Conservation (phyloP, 164 flowering plant species). For the Piper betle region DNA sequence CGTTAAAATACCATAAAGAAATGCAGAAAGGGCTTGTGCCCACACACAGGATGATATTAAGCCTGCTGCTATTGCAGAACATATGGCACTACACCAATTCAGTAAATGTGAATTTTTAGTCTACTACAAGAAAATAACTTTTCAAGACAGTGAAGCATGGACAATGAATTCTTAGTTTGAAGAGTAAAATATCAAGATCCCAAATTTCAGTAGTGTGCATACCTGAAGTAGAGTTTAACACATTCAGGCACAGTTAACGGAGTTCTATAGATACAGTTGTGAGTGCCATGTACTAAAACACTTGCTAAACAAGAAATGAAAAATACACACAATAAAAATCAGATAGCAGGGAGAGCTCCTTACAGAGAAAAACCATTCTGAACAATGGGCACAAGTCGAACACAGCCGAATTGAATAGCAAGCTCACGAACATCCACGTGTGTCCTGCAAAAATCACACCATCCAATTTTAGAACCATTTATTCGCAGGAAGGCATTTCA, state of each 20-base stretch:
- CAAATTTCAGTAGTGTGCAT: no score
- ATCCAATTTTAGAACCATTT: neutral
- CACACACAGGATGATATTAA: no score
- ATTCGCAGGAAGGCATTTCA: neutral
- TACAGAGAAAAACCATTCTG: slow-evolving; percentile 63
- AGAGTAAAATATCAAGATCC: neutral
- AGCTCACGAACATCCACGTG: slow-evolving; percentile 78
- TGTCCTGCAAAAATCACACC: slow-evolving; percentile 27
- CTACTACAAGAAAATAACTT: neutral
- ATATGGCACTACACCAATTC: no score
- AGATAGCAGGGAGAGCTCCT: slow-evolving; percentile 14
- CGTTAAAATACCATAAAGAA: neutral
- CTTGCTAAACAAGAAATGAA: neutral
- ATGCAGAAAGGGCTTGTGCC: neutral
- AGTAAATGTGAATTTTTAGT: neutral
- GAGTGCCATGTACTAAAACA: neutral
- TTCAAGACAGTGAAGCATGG: no score
- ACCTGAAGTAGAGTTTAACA: neutral
- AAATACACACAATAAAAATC: neutral
- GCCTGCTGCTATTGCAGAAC: no score
- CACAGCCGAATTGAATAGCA: slow-evolving; percentile 89
- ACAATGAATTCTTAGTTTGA: neutral
- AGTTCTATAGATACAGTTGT: neutral
- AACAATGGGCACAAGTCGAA: slow-evolving; percentile 72
- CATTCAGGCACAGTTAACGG: neutral